These are phyloP conservation scores for Dioszegia crocea DNA, from an alignment of 768 basidiomycete species.

Conservation along the genomic window DNA sequence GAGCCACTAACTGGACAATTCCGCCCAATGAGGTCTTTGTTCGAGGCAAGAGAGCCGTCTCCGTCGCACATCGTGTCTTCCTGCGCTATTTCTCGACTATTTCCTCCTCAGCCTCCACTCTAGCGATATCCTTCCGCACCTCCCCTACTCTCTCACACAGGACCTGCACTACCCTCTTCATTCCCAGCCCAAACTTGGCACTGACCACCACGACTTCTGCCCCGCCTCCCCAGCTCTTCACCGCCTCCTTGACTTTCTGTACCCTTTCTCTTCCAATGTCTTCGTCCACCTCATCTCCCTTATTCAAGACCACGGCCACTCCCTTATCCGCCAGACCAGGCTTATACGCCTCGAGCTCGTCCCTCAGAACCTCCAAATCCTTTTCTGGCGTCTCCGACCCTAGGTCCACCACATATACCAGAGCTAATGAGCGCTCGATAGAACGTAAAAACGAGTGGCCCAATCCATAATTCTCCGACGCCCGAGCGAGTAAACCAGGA, in stretches of 20 bases:
- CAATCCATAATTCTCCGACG: conserved; percentile 83
- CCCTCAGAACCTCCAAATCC: conserved; percentile 65
- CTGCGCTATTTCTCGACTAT: no score
- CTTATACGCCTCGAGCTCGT: conserved; percentile 75
- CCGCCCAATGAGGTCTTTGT: no score
- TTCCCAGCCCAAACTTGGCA: conserved; percentile 79
- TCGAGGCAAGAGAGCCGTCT: no score
- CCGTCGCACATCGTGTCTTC: no score
- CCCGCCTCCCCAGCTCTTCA: conserved; percentile 51
- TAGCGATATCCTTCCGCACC: neutral
- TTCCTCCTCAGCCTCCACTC: neutral
- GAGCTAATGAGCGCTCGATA: conserved; percentile 83
- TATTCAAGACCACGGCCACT: conserved; percentile 84
- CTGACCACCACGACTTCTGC: conserved; percentile 71
- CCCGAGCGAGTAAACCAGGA: conserved; percentile 79
- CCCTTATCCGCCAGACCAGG: conserved; percentile 71
- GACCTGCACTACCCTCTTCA: conserved; percentile 63
- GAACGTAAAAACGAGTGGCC: conserved; percentile 90
- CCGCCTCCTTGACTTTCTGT: conserved; percentile 36
- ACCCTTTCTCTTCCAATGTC: conserved; percentile 28
- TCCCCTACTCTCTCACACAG: conserved; percentile 54
- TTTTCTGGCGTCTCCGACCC: conserved; percentile 69
- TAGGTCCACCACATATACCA: conserved; percentile 90
- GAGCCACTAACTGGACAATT: no score
- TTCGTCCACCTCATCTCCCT: conserved; percentile 76